Base-by-base conservation (phyloP, 345 rosid species). In the Trapa bicornis region DNA sequence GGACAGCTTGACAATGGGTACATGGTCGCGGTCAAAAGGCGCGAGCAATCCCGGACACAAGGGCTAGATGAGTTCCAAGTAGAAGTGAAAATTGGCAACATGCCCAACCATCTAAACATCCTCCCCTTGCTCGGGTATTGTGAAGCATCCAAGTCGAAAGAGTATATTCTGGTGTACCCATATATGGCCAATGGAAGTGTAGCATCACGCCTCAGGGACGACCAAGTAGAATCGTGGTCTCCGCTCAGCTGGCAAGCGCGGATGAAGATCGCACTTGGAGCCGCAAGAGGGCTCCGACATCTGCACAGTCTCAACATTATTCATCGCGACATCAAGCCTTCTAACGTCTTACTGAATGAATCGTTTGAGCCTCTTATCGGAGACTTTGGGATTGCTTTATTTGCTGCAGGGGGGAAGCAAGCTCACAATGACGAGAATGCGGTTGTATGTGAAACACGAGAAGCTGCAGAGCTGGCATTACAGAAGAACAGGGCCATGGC, bases 261-360 rank as follows among this genome's bases (percentile, higher is more conserved):
- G 22, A 17, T 32, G 39, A n/a, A 45, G 29, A 45, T 71, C 32
- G 65, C 65, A 3, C 5, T 36, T 12, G 74, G 70, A 56, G 37
- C 16, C 5, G 69, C 74, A 5, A 54, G 69, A 57, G 69, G 65
- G 17, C 65, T 71, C 6, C 36, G 43, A 36, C 53, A 65, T 58
- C 61, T 71, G 29, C 74, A 71, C 42, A n/a, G 37, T 37, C 61
- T 37, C 12, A 62, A 9, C 38, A 64, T 64, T 6, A 4, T 64
- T 5, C 71, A 69, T 35, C 47, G 62, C 11, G 73, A 70, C 16
- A 33, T 70, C 2, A 70, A 64, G 64, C 6, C 64, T 37, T 0
- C 52, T 37, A 70, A 70, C 33, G 53, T 70, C 22, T 0, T 70
- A 32, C 53, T 64, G 73, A 64, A 64, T 9, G 73, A 70, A 6